These are phyloP conservation scores for Auriscalpium vulgare DNA, from an alignment of 768 basidiomycete species.

Conservation along the genomic window DNA sequence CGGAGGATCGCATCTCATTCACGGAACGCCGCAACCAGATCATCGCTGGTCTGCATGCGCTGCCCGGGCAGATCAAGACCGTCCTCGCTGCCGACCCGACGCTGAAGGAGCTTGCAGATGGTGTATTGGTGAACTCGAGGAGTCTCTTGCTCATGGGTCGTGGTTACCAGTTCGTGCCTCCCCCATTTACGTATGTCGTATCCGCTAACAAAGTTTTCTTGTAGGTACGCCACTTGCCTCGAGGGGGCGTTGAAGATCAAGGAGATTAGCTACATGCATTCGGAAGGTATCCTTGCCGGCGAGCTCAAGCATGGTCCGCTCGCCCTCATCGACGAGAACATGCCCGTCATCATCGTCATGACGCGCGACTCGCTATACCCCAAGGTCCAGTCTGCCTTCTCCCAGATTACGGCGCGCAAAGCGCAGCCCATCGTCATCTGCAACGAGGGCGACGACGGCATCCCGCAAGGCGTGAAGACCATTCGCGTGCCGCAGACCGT, in stretches of 20 bases:
- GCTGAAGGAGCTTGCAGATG: slow-evolving; percentile 78
- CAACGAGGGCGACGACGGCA: slow-evolving; percentile 82
- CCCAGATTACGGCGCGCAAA: slow-evolving; percentile 96
- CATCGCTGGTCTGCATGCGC: slow-evolving; percentile 86
- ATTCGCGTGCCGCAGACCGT: slow-evolving; percentile 94
- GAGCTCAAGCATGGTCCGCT: slow-evolving; percentile 99
- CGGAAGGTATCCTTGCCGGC: slow-evolving; percentile 90
- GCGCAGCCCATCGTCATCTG: slow-evolving; percentile 93
- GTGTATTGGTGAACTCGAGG: slow-evolving; percentile 68
- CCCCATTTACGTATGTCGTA: not conserved
- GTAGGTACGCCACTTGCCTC: slow-evolving; percentile 87
- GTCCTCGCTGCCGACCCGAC: slow-evolving; percentile 73
- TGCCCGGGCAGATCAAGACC: slow-evolving; percentile 82
- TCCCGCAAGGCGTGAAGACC: slow-evolving; percentile 69
- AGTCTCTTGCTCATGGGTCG: slow-evolving; percentile 94
- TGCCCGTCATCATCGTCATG: slow-evolving; percentile 99
- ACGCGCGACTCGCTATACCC: slow-evolving; percentile 97
- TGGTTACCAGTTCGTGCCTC: slow-evolving; percentile 77
- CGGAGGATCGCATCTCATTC: slow-evolving; percentile 94
- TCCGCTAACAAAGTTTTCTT: slow-evolving; percentile 3
- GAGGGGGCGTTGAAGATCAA: slow-evolving; percentile 99
- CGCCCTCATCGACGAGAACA: slow-evolving; percentile 96
- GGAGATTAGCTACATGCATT: slow-evolving; percentile 93
- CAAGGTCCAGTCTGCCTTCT: slow-evolving; percentile 93
- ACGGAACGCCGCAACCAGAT: slow-evolving; percentile 86